phyloP scores from a whole-genome alignment of 2,329 filamentous ascomycete genomes.

The Zasmidium cellare region DNA sequence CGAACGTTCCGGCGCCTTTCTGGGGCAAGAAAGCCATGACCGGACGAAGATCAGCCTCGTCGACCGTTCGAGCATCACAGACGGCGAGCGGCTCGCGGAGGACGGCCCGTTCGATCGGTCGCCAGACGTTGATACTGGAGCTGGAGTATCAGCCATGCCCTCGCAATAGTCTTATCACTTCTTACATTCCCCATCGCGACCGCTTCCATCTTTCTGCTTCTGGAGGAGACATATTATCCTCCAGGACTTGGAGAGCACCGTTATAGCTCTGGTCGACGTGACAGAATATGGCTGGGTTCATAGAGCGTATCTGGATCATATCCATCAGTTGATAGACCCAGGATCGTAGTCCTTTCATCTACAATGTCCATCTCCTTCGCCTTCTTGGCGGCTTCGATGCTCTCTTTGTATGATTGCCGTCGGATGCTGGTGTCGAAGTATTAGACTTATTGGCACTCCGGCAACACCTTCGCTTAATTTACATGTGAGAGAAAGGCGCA shows the following conservation, averaged over 20 bases:
- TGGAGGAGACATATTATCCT: background rate
- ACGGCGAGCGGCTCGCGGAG: slow-evolving; percentile 6
- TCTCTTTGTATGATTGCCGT: too few relatives aligned
- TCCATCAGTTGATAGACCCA: too few relatives aligned
- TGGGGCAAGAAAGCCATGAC: background rate
- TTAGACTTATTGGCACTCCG: too few relatives aligned
- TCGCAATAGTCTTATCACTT: background rate
- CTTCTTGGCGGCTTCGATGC: too few relatives aligned
- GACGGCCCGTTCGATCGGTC: slow-evolving; percentile 4
- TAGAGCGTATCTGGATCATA: too few relatives aligned
- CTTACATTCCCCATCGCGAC: slow-evolving; percentile 1
- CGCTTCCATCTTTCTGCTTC: slow-evolving; percentile 2
- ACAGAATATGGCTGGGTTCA: too few relatives aligned
- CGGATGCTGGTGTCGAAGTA: too few relatives aligned
- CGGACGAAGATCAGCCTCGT: background rate
- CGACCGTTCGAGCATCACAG: slow-evolving; percentile 5
- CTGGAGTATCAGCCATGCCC: background rate
- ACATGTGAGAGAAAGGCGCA: background rate
- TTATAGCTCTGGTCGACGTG: background rate
- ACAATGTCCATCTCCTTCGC: too few relatives aligned
- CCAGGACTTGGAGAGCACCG: background rate
- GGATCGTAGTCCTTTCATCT: too few relatives aligned
- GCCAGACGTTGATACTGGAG: slow-evolving; percentile 3
- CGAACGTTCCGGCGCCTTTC: background rate
- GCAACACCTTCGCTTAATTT: too few relatives aligned